These are phyloP conservation scores for Aspergillus clavatus DNA, from an alignment of 2,329 filamentous ascomycete genomes.

Conservation along the genomic window DNA sequence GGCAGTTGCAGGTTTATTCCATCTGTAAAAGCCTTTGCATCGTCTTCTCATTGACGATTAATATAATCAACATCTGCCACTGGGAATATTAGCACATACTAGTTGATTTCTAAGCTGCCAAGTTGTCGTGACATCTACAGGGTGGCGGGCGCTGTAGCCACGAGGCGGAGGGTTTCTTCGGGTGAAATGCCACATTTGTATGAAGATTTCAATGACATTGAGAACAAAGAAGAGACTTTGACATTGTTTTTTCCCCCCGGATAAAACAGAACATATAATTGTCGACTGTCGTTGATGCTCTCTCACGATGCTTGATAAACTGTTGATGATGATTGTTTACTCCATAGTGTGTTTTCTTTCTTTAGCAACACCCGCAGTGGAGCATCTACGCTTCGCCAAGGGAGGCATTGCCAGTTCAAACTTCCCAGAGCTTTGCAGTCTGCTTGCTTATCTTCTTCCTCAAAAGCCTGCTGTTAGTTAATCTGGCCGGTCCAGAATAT, in stretches of 20 bases:
- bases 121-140: too few relatives aligned
- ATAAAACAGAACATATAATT: too few relatives aligned
- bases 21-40: too few relatives aligned
- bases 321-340: neutral
- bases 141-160: too few relatives aligned
- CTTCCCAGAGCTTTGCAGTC: neutral
- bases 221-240: too few relatives aligned
- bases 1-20: too few relatives aligned
- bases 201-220: too few relatives aligned
- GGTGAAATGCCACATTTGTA: too few relatives aligned
- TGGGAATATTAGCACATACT: neutral
- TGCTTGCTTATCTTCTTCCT: constrained; percentile 4
- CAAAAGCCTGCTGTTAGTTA: neutral
- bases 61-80: neutral
- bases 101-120: neutral
- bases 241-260: too few relatives aligned
- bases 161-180: neutral
- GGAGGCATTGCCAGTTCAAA: constrained; percentile 10
- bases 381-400: constrained; percentile 14
- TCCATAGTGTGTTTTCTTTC: constrained; percentile 14
- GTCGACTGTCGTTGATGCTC: too few relatives aligned
- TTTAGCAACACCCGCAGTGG: constrained; percentile 20
- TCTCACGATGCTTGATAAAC: constrained; percentile 1
- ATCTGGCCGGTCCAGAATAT: neutral
- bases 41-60: neutral